phyloP scores from a whole-genome alignment of 441 rosid species.

The Pelargonium australe region DNA sequence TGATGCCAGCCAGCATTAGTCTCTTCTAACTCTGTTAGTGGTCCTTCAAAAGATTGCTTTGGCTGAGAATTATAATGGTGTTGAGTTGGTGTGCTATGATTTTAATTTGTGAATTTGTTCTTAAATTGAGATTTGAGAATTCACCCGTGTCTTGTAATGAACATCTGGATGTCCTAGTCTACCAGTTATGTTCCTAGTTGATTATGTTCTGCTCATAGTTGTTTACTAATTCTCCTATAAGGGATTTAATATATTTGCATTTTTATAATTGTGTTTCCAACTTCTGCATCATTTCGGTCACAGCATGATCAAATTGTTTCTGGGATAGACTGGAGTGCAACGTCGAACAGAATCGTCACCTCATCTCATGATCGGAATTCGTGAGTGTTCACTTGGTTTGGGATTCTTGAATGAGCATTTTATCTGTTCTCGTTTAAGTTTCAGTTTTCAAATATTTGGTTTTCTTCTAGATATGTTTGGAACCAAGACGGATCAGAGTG shows the following conservation, averaged over 20 bases:
- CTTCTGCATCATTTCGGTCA: slow-evolving; percentile 6
- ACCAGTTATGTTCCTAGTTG: not conserved
- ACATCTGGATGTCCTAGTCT: not conserved
- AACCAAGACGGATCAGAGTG: slow-evolving; percentile 79
- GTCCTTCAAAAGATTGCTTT: not conserved
- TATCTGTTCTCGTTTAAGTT: slow-evolving; percentile 3
- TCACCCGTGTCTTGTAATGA: not conserved
- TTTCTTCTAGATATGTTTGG: slow-evolving; percentile 74
- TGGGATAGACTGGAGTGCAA: slow-evolving; percentile 94
- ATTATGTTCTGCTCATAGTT: not conserved
- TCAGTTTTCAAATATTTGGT: slow-evolving; percentile 18
- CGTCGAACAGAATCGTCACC: slow-evolving; percentile 75
- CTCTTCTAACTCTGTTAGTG: not conserved
- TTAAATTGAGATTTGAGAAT: not conserved
- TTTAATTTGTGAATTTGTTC: not conserved
- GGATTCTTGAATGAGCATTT: not conserved
- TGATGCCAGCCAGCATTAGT: not conserved
- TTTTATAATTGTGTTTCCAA: not conserved
- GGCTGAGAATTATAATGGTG: not conserved
- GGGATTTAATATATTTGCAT: not conserved
- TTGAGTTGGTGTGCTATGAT: not conserved
- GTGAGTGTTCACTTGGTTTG: slow-evolving; percentile 44
- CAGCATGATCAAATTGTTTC: slow-evolving; percentile 98
- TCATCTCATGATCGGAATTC: slow-evolving; percentile 96
- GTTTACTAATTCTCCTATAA: not conserved